Conservation (phyloP, 768 basidiomycete genomes). For the Mrakia frigida region DNA sequence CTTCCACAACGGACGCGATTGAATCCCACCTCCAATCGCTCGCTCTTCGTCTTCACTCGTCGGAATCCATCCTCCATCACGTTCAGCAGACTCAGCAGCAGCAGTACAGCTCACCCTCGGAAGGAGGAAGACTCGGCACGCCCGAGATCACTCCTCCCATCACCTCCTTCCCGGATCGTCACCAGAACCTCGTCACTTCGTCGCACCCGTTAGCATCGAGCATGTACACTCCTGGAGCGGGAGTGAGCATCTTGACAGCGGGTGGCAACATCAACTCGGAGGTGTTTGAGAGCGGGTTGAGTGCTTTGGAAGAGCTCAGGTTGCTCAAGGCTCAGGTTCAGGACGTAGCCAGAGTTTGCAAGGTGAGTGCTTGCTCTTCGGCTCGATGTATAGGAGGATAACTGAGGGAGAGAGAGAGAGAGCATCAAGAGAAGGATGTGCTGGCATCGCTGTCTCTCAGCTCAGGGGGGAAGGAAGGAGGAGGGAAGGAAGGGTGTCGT, state of each 20-base stretch:
- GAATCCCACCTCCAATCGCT: slow-evolving; percentile 15
- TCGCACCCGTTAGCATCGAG: background rate
- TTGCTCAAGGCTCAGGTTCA: slow-evolving; percentile 79
- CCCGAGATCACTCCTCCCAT: slow-evolving; percentile 16
- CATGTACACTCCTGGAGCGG: background rate
- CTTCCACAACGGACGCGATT: slow-evolving; percentile 7
- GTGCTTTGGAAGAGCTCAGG: slow-evolving; percentile 57
- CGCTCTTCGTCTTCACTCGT: background rate
- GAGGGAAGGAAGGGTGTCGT: background rate
- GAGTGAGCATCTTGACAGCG: background rate
- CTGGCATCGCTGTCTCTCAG: too few species aligned
- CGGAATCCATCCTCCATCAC: background rate
- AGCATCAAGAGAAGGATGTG: background rate
- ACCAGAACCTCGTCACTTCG: slow-evolving; percentile 20
- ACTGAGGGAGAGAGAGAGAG: background rate
- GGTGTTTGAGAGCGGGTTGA: slow-evolving; percentile 10
- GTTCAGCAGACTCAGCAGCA: background rate
- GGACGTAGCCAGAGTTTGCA: slow-evolving; percentile 72
- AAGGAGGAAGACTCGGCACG: background rate
- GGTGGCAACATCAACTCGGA: slow-evolving; percentile 31
- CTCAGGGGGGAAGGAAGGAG: background rate
- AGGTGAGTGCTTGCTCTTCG: slow-evolving; percentile 41
- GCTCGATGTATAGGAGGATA: background rate
- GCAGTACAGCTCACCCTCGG: background rate
- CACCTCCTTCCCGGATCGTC: background rate